These are phyloP conservation scores for Zygosaccharomyces sapae DNA, from an alignment of 1,139 yeast genomes.

Conservation along the genomic window DNA sequence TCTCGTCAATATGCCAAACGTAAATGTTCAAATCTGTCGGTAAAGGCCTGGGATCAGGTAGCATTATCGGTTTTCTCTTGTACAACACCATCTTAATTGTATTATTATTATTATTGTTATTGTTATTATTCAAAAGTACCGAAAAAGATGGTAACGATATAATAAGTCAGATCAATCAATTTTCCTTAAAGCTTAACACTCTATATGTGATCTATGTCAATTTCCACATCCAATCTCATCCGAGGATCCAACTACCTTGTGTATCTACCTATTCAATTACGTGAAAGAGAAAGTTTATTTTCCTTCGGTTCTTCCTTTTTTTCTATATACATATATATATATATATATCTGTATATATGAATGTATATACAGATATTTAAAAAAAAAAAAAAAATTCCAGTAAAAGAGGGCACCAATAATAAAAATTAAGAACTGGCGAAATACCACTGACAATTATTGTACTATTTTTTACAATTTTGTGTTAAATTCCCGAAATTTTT, in stretches of 20 bases:
- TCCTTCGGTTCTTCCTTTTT: neutral
- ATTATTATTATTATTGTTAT: neutral
- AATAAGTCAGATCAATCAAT: neutral
- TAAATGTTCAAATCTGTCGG: constrained; percentile 52
- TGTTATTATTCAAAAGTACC: neutral
- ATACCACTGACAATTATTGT: no score
- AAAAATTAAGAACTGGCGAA: neutral
- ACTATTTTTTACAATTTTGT: no score
- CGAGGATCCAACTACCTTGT: neutral
- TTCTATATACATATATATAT: neutral
- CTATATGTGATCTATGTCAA: neutral
- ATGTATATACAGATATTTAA: no score
- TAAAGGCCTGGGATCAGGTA: constrained; percentile 51
- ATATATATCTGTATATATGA: neutral
- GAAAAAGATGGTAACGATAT: neutral
- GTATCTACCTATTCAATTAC: neutral
- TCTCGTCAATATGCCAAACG: constrained; percentile 76
- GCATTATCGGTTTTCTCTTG: constrained; percentile 65
- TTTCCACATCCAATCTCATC: neutral
- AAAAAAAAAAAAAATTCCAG: no score
- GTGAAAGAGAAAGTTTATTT: neutral
- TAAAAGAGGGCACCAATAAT: neutral
- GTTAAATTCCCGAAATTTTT: no score
- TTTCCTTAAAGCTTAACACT: neutral
- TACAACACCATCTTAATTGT: constrained; percentile 52